Evolutionary conservation across 176 grass and related monocot genomes (phyloP).

Genomic region (Eleusine coracana): DNA sequence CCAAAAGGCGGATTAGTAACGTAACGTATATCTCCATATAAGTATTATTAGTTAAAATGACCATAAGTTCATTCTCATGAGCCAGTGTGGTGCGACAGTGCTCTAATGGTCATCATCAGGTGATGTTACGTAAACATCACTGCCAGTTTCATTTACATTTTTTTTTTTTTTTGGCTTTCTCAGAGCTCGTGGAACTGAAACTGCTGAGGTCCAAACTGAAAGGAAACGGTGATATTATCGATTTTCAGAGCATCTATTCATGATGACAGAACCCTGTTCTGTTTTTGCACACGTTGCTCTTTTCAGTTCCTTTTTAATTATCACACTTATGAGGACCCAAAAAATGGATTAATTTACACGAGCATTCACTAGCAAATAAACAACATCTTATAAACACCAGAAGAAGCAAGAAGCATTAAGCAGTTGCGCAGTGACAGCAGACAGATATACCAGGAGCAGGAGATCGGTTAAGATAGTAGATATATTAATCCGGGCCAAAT

Average conservation of each 20-base stretch:
- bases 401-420: not conserved
- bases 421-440: not conserved
- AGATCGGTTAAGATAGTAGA: not conserved
- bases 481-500: conserved; percentile 36
- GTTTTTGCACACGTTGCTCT: not conserved
- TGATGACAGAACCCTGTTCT: not conserved
- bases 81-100: not conserved
- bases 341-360: not conserved
- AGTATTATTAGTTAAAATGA: no score
- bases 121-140: not conserved
- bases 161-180: not conserved
- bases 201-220: not conserved
- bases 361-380: not conserved
- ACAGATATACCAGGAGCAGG: not conserved
- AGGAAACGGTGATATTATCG: not conserved
- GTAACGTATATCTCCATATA: no score
- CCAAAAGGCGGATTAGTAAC: no score
- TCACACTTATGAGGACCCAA: not conserved
- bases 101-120: not conserved
- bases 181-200: not conserved
- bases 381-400: not conserved
- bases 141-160: not conserved
- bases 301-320: not conserved
- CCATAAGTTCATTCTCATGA: not conserved
- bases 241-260: not conserved